phyloP scores from a whole-genome alignment of 2,329 filamentous ascomycete species.

The Ilyonectria sp. region DNA sequence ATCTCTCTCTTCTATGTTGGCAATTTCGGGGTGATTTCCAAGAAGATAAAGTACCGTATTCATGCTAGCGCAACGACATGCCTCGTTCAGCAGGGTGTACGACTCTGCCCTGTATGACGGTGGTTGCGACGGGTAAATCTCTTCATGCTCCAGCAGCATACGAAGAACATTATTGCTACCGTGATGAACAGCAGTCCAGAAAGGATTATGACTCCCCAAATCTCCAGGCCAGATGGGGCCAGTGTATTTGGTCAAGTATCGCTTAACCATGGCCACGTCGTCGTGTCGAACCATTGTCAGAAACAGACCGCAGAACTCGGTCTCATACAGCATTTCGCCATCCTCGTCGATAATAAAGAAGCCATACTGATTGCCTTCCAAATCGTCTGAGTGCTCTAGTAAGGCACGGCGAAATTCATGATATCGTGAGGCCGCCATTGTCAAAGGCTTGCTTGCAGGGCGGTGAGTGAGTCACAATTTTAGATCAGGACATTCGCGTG shows the following conservation, averaged over 20 bases:
- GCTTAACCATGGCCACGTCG: conserved; percentile 2
- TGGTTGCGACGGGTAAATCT: not conserved
- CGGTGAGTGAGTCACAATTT: no score
- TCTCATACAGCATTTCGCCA: not conserved
- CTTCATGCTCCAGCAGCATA: conserved; percentile 13
- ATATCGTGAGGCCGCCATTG: no score
- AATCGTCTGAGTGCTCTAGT: no score
- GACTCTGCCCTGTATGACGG: not conserved
- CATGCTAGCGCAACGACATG: not conserved
- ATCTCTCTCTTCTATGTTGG: no score
- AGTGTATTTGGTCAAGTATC: not conserved
- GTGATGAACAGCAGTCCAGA: not conserved
- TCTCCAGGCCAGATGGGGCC: not conserved
- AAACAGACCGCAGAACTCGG: conserved; percentile 1
- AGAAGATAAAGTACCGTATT: no score
- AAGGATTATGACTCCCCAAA: not conserved
- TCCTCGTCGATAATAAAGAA: not conserved
- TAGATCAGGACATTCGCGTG: no score
- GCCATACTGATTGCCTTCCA: no score
- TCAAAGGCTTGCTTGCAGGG: no score
- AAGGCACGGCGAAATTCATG: no score
- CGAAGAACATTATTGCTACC: conserved; percentile 7
- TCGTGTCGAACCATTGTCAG: not conserved
- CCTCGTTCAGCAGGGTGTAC: conserved; percentile 2
- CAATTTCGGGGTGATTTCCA: no score